A percentile compares a stretch with the other conserved stretches of the same genome.
phyloP scores from a whole-genome alignment of 169 alveolate species.

The Babesia gibsoni region DNA sequence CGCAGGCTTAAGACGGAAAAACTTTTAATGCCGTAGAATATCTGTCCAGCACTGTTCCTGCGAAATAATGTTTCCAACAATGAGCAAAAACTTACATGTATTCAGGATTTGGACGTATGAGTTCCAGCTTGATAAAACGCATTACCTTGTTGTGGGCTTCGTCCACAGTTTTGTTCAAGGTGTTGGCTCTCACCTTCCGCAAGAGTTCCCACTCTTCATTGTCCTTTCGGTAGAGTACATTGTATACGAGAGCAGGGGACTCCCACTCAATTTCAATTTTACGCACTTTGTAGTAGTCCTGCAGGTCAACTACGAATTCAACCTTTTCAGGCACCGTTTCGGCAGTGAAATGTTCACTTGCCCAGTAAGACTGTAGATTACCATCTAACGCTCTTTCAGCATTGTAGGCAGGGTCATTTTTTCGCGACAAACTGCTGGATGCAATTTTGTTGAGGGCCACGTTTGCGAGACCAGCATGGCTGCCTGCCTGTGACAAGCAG shows the following conservation, averaged over 20 bases:
- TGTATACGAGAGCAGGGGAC: conserved; percentile 81
- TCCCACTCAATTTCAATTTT: conserved; percentile 81
- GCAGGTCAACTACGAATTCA: conserved; percentile 75
- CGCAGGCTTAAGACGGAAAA: conserved; percentile 77
- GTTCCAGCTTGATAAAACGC: conserved; percentile 65
- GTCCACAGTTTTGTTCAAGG: conserved; percentile 63
- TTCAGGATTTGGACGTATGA: conserved; percentile 77
- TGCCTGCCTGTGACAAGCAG: conserved; percentile 83
- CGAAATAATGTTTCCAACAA: background rate
- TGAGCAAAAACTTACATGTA: background rate
- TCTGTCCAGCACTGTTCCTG: conserved; percentile 47
- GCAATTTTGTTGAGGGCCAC: conserved; percentile 79
- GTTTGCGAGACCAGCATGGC: conserved; percentile 82
- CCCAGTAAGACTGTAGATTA: conserved; percentile 81
- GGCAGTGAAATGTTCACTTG: conserved; percentile 67
- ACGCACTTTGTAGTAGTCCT: conserved; percentile 73
- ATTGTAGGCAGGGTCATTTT: conserved; percentile 65
- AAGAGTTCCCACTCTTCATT: conserved; percentile 61
- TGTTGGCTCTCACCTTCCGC: conserved; percentile 57
- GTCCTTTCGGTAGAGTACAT: conserved; percentile 68
- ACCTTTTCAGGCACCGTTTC: conserved; percentile 72
- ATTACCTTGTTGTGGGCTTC: conserved; percentile 64
- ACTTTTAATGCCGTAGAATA: conserved; percentile 79
- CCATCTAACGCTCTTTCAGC: conserved; percentile 83
- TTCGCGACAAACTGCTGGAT: conserved; percentile 70